Base-by-base conservation (phyloP, 1,139 yeast genomes). In the Nakaseomyces nivariensis region DNA sequence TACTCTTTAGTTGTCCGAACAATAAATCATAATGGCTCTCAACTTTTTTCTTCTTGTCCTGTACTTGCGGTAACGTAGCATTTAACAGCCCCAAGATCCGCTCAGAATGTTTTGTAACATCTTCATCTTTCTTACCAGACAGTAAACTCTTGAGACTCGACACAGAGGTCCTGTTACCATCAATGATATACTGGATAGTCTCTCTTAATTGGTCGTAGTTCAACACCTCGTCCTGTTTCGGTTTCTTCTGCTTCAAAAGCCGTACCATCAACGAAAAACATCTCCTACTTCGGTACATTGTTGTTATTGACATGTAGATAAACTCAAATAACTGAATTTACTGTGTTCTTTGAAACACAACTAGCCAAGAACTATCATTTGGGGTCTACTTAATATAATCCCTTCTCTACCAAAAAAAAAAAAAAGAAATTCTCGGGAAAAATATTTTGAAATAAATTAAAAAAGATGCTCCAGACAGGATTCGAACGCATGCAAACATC, bases 11-110 rank as follows among this genome's bases (percentile, higher is more conserved):
- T 34, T 60, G 59, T 7, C 56, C 51, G 52, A 61, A 58, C 38
- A 61, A 54, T 6, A 61, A 43, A 40, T 62, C 61, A 46, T 64
- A 64, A 48, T 64, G 67, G 1, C 54, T 54, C 27, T 62, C 58
- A 8, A 61, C 58, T 33, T 54, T 56, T 45, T 49, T 50, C 47
- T 55, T 56, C 34, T 56, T 54, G 7, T 47, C 41, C n/a, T 56
- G 56, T 8, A 57, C 58, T 33, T 58, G 58, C 1, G 66, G 66
- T 41, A 64, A 51, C 13, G 60, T 57, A 3, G 60, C 51, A 49
- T 64, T 64, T 40, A 64, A 48, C 9, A 62, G 49, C 33, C 58
- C 57, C 22, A 62, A 52, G 11, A 64, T 54, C 37, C 58, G 54
- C 22, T 64, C 60, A 7, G 62, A 60, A 47, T 61, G 62, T 40